A percentile compares a stretch with the other conserved stretches of the same genome.
Conservation (phyloP, 345 rosid species). For the Euphorbia tirucalli region DNA sequence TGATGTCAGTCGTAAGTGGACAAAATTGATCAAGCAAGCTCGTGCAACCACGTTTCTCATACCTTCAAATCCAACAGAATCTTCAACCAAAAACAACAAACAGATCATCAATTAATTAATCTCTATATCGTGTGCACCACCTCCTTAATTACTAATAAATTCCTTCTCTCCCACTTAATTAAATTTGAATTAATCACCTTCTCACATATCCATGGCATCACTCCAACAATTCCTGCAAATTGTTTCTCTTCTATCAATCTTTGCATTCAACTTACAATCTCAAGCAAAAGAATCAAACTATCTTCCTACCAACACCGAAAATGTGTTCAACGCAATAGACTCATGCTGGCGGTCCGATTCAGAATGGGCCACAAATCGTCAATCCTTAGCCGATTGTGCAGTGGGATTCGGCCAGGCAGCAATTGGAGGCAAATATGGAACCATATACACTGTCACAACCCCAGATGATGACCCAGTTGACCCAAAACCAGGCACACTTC, state of each 20-base stretch:
- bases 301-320: slow-evolving; percentile 8
- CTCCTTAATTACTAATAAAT: neutral
- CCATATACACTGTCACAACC: slow-evolving; percentile 17
- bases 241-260: no score
- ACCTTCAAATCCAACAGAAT: neutral
- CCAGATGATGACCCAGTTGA: slow-evolving; percentile 24
- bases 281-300: slow-evolving; percentile 7
- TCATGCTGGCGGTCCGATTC: slow-evolving; percentile 25
- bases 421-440: slow-evolving; percentile 22
- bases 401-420: slow-evolving; percentile 28
- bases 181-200: no score
- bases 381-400: slow-evolving; percentile 20
- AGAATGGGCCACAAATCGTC: slow-evolving; percentile 22
- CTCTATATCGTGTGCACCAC: slow-evolving; percentile 13
- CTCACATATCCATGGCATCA: slow-evolving; percentile 16
- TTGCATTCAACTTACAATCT: neutral
- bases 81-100: neutral
- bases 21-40: neutral
- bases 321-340: slow-evolving; percentile 20
- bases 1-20: neutral
- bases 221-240: neutral
- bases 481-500: slow-evolving; percentile 26
- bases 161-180: neutral
- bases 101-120: neutral
- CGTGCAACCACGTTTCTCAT: slow-evolving; percentile 23